A percentile compares a stretch with the other conserved stretches of the same genome.
Conservation (phyloP, 129 eudicot genomes). For the Centrapalus pauciflorus region DNA sequence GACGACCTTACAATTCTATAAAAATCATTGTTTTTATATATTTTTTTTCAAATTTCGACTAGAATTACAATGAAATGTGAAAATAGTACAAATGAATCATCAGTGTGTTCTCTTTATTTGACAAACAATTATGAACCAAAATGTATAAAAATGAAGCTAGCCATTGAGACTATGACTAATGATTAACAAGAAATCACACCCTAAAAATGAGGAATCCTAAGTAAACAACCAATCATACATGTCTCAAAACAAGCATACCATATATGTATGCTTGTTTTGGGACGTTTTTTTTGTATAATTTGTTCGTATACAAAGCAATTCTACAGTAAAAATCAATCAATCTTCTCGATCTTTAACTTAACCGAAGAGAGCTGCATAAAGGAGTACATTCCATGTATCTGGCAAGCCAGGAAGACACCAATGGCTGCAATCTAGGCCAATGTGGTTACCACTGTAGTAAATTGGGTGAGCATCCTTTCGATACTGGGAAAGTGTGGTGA, state of each 20-base stretch:
- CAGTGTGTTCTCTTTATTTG: conserved; percentile 9
- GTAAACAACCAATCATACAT: conserved; percentile 9
- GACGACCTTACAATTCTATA: too few species aligned
- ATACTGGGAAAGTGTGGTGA: conserved; percentile 68
- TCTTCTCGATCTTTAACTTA: conserved; percentile 8
- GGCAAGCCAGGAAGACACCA: conserved; percentile 98
- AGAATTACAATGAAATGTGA: conserved; percentile 16
- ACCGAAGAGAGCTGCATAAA: conserved; percentile 53
- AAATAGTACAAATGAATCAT: conserved; percentile 21
- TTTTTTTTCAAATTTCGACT: too few species aligned
- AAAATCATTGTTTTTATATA: too few species aligned
- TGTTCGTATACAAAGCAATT: conserved; percentile 13
- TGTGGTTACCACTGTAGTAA: conserved; percentile 47
- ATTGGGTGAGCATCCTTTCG: conserved; percentile 85
- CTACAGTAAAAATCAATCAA: background rate
- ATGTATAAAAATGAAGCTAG: conserved; percentile 22
- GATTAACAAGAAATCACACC: conserved; percentile 15
- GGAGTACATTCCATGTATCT: conserved; percentile 89
- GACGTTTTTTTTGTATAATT: conserved; percentile 10
- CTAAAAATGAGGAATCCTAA: conserved; percentile 5
- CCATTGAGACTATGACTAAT: conserved; percentile 28
- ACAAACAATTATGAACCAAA: conserved; percentile 17
- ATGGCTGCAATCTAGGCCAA: conserved; percentile 82
- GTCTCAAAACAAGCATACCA: background rate
- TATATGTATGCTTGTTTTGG: background rate